Evolutionary conservation across 148 eudicot species (phyloP).

Genomic region (Suaeda aralocaspica): DNA sequence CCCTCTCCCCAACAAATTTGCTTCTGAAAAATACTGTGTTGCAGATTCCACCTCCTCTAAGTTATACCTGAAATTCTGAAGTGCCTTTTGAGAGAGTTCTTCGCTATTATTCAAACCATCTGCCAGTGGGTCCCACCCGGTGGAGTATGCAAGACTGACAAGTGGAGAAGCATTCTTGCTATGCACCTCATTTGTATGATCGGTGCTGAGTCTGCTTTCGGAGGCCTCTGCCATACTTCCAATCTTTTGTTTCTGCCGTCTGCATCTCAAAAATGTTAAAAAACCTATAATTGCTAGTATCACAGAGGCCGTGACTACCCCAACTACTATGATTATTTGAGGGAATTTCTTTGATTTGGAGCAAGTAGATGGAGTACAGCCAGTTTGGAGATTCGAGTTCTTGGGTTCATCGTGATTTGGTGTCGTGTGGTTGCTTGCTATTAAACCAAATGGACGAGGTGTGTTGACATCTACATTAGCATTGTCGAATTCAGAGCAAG

Average conservation of each 20-base stretch:
- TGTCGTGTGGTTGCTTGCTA: constrained; percentile 22
- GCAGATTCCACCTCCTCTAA: constrained; percentile 91
- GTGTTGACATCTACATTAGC: constrained; percentile 34
- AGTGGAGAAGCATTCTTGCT: constrained; percentile 65
- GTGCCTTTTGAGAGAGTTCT: constrained; percentile 34
- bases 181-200: constrained; percentile 36
- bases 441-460: constrained; percentile 36
- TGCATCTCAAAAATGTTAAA: constrained; percentile 32
- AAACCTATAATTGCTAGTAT: constrained; percentile 38
- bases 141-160: constrained; percentile 48
- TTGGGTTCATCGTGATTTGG: constrained; percentile 21
- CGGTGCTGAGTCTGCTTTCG: constrained; percentile 53
- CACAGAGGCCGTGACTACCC: constrained; percentile 32
- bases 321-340: constrained; percentile 38
- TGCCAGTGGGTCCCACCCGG: constrained; percentile 61
- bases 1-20: constrained; percentile 65
- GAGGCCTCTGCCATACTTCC: constrained; percentile 42
- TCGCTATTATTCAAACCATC: constrained; percentile 32
- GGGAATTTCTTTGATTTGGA: constrained; percentile 40
- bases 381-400: constrained; percentile 25
- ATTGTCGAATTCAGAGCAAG: constrained; percentile 56
- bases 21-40: constrained; percentile 69
- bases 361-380: constrained; percentile 39
- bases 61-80: constrained; percentile 56
- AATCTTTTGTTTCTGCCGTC: constrained; percentile 74